Base-by-base conservation (phyloP, 1,284 basidiomycete species). In the Sanguinoderma infundibulare region DNA sequence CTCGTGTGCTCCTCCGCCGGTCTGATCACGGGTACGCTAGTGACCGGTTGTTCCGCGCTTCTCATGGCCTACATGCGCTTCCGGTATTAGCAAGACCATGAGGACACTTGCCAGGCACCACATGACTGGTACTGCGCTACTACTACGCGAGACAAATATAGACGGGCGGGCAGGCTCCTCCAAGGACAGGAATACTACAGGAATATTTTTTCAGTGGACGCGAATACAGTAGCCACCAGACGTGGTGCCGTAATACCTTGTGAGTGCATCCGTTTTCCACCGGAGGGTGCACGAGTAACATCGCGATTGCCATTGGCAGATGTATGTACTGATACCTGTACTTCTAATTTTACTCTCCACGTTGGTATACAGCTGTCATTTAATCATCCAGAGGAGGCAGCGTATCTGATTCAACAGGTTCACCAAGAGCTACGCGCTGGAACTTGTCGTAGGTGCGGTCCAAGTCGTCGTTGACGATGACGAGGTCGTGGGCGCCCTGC, bases 381-480 rank as follows among this genome's bases (percentile, higher is more conserved):
- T 68, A 87, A 70, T 87, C 84, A 62, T 88, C 83, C 42, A 91
- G 73, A 5, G 79, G 74, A 9, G 90, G 91, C 28, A 92, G 74
- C 10, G 57, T 57, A 73, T 92, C 90, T 40, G 83, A 79, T 8
- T 67, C 67, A 28, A 86, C 76, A 26, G 74, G 73, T 57, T 87
- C 83, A 34, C 92, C 94, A 46, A 91, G 78, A 0, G 93, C 92
- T 39, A 95, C 83, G 54, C 79, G 79, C 74, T 87, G 87, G 72
- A 94, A 87, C 24, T 87, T 72, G 1, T 75, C 76, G 72, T 98
- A 98, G 5, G 97, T 94, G 9, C 86, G 77, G 40, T 97, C 92
- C 8, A 98, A 73, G 71, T 97, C 87, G 70, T 98, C 95, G 77
- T 99, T 99, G 65, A 98, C 88, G 65, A 99, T 89, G 59, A 98